A percentile compares a stretch with the other conserved stretches of the same genome.
phyloP scores from a whole-genome alignment of 192 early-diverging fungal species.

The Coemansia sp. region DNA sequence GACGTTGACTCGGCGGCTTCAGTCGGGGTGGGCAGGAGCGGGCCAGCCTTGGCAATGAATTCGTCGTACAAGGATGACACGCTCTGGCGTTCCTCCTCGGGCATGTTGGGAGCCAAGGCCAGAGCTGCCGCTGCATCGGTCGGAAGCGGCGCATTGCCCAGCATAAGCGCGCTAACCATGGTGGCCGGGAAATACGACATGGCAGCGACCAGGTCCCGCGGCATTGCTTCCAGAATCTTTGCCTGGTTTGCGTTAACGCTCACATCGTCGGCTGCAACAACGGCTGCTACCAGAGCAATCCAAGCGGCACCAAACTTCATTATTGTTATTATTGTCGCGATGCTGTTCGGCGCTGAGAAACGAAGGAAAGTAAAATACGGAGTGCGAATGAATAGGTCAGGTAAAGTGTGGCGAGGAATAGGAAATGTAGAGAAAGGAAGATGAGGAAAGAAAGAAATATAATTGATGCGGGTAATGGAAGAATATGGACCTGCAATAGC shows the following conservation, averaged over 20 bases:
- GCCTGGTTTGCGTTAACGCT: constrained; percentile 1
- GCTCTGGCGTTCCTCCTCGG: neutral
- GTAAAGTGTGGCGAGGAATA: neutral
- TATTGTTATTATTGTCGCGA: neutral
- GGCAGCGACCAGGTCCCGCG: constrained; percentile 2
- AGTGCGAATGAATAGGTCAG: neutral
- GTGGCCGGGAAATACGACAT: constrained; percentile 1
- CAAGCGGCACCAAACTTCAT: constrained; percentile 8
- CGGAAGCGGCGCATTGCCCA: neutral
- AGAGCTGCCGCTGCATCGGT: neutral
- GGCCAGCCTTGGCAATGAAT: neutral
- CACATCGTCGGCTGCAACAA: constrained; percentile 1
- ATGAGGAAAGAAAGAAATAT: neutral
- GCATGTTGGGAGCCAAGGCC: constrained; percentile 7
- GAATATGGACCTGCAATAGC: neutral
- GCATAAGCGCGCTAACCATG: neutral
- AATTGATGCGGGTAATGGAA: neutral
- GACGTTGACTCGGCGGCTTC: neutral
- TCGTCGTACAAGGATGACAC: neutral
- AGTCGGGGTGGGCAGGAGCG: neutral
- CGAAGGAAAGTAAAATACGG: neutral
- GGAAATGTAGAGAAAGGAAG: neutral
- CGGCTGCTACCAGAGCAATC: constrained; percentile 6
- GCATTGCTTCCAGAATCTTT: neutral
- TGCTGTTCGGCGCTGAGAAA: too few relatives aligned